These are phyloP conservation scores for Phylloporus sp. DNA, from an alignment of 1,284 basidiomycete species.

Conservation along the genomic window DNA sequence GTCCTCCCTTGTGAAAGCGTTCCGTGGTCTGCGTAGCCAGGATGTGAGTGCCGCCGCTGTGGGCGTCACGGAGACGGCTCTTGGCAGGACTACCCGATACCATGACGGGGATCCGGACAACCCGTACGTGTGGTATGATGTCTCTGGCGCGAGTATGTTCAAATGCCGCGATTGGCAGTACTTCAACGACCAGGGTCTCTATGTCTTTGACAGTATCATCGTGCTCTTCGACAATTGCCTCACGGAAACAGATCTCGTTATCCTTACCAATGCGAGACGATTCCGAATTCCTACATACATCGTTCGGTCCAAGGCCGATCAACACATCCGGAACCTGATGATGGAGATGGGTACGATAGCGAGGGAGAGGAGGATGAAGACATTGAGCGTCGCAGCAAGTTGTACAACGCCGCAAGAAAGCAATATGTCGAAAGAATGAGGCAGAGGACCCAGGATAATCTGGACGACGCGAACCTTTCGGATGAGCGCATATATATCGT, in stretches of 20 bases:
- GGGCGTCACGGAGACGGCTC: constrained; percentile 25
- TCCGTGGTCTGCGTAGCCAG: constrained; percentile 17
- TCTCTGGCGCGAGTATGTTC: constrained; percentile 27
- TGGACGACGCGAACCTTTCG: constrained; percentile 23
- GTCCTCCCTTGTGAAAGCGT: constrained; percentile 29
- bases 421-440: constrained; percentile 25
- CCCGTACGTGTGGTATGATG: constrained; percentile 27
- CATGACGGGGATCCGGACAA: constrained; percentile 20
- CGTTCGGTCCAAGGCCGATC: constrained; percentile 30
- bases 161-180: constrained; percentile 31
- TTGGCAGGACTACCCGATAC: constrained; percentile 24
- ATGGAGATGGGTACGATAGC: constrained; percentile 23
- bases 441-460: constrained; percentile 12
- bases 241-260: constrained; percentile 19
- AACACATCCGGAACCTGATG: constrained; percentile 30
- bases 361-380: constrained; percentile 27
- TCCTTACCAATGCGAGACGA: background rate
- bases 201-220: constrained; percentile 31
- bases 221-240: constrained; percentile 34
- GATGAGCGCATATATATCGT: constrained; percentile 34
- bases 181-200: constrained; percentile 31
- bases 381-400: constrained; percentile 6
- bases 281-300: constrained; percentile 7
- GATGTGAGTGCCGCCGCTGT: constrained; percentile 26
- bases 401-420: constrained; percentile 19